Percentiles rank a stretch among this genome's conserved stretches.
phyloP scores from a whole-genome alignment of 1,284 basidiomycete genomes.

The Ustilago xerochloae region DNA sequence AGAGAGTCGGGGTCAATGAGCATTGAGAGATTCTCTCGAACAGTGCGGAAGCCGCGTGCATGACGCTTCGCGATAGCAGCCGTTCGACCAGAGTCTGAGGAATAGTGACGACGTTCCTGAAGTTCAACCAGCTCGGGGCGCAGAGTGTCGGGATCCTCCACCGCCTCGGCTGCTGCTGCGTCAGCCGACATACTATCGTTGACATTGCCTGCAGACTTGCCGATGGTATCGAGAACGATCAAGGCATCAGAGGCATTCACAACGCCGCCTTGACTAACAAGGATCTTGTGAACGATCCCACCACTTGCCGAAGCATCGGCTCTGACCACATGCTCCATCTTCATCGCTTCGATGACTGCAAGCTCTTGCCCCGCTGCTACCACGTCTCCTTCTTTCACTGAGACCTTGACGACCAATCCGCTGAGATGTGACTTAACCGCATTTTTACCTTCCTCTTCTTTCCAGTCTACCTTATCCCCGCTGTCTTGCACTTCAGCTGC shows the following conservation, averaged over 20 bases:
- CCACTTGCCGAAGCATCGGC: constrained; percentile 3
- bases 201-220: not conserved
- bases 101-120: constrained; percentile 4
- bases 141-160: constrained; percentile 15
- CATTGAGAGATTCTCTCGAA: constrained; percentile 44
- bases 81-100: constrained; percentile 17
- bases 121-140: constrained; percentile 42
- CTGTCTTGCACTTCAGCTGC: not conserved
- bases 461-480: not conserved
- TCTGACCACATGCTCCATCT: constrained; percentile 72
- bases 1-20: constrained; percentile 43
- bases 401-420: constrained; percentile 28
- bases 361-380: constrained; percentile 72
- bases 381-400: constrained; percentile 57
- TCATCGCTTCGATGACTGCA: constrained; percentile 78
- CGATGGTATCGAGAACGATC: constrained; percentile 12
- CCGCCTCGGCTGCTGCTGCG: not conserved
- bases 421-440: constrained; percentile 27
- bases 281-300: constrained; percentile 14
- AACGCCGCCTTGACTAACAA: constrained; percentile 20
- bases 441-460: not conserved
- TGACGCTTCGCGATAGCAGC: constrained; percentile 37
- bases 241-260: constrained; percentile 27
- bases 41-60: constrained; percentile 41
- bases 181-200: not conserved